Evolutionary conservation across 345 rosid species (phyloP).

Genomic region (Ceriops tagal): DNA sequence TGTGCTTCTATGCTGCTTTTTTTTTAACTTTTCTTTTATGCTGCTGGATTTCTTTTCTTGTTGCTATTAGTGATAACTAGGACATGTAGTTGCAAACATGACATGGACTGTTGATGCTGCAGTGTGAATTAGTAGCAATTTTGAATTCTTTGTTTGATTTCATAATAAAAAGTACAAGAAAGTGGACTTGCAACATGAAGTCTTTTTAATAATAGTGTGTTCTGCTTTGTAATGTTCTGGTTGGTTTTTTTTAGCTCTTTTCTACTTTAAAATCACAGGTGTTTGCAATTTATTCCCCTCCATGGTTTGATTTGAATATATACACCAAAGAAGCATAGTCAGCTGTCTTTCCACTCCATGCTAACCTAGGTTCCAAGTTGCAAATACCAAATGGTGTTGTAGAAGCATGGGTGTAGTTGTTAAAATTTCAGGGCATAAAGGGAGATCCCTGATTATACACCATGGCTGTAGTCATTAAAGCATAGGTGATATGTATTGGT

Average conservation of each 20-base stretch:
- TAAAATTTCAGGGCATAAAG: too few species aligned
- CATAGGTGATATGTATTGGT: too few species aligned
- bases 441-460: too few species aligned
- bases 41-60: not conserved
- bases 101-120: not conserved
- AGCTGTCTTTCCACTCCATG: too few species aligned
- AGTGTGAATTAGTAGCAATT: not conserved
- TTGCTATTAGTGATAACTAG: not conserved
- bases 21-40: not conserved
- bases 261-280: too few species aligned
- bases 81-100: not conserved
- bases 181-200: not conserved
- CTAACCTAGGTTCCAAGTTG: too few species aligned
- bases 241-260: not conserved
- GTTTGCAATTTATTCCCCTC: too few species aligned
- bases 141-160: not conserved
- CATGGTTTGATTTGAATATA: too few species aligned
- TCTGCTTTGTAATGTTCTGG: not conserved
- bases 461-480: too few species aligned
- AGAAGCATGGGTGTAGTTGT: too few species aligned
- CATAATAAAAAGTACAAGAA: not conserved
- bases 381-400: too few species aligned
- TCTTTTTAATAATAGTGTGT: not conserved
- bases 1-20: not conserved
- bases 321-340: too few species aligned